A percentile compares a stretch with the other conserved stretches of the same genome.
Conservation (phyloP, 208 protist species). For the Trypanosoma melophagium region DNA sequence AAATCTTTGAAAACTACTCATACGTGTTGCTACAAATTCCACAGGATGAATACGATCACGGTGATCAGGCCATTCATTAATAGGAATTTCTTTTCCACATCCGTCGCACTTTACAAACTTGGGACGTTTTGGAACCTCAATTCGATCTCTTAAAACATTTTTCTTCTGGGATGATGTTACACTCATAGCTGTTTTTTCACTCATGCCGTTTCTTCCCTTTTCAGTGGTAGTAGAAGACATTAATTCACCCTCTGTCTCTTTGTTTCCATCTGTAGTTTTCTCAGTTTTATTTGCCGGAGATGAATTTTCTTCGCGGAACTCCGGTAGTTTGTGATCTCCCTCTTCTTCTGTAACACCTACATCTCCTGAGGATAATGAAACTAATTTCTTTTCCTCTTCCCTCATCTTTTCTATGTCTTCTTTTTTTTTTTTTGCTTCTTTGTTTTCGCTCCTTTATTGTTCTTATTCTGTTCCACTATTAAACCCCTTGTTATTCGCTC, state of each 20-base stretch:
- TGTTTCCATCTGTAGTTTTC: too few relatives aligned
- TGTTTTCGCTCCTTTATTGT: too few relatives aligned
- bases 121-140: conserved; percentile 29
- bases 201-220: conserved; percentile 1
- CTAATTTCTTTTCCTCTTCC: too few relatives aligned
- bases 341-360: too few relatives aligned
- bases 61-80: conserved; percentile 77
- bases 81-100: conserved; percentile 62
- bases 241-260: conserved; percentile 8
- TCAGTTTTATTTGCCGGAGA: too few relatives aligned
- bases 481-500: too few relatives aligned
- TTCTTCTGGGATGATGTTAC: background rate
- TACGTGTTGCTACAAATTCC: conserved; percentile 37
- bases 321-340: too few relatives aligned
- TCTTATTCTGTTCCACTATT: too few relatives aligned
- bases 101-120: conserved; percentile 56
- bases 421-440: too few relatives aligned
- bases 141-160: conserved; percentile 46
- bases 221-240: conserved; percentile 13
- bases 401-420: too few relatives aligned
- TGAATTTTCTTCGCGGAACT: too few relatives aligned
- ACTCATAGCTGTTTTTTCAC: background rate
- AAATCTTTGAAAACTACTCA: conserved; percentile 53
- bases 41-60: conserved; percentile 69
- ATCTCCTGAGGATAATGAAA: too few relatives aligned